These are phyloP conservation scores for Aspergillus haitiensis DNA, from an alignment of 495 filamentous ascomycete species.

Conservation along the genomic window DNA sequence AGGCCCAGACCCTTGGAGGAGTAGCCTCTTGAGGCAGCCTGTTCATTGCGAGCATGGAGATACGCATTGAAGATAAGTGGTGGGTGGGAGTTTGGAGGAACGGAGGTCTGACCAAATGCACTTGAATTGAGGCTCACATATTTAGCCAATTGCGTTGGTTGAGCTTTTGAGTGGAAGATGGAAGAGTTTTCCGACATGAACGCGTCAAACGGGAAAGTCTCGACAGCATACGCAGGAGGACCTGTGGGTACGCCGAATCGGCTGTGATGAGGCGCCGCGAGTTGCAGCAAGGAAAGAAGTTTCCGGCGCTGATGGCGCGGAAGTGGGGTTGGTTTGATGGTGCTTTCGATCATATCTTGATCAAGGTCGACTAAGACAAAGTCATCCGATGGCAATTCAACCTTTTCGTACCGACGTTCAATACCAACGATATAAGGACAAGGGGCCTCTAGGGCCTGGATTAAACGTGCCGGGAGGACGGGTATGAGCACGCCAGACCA, in stretches of 20 bases:
- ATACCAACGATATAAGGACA: slow-evolving; percentile 97
- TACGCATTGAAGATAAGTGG: slow-evolving; percentile 87
- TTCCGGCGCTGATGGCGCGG: slow-evolving; percentile 90
- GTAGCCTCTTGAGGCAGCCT: slow-evolving; percentile 42
- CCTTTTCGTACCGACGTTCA: slow-evolving; percentile 87
- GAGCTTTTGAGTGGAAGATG: slow-evolving; percentile 69
- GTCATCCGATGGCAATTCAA: slow-evolving; percentile 93
- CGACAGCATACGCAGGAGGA: slow-evolving; percentile 89
- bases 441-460: slow-evolving; percentile 89
- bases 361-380: slow-evolving; percentile 95
- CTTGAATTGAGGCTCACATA: slow-evolving; percentile 86
- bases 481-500: slow-evolving; percentile 95
- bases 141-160: slow-evolving; percentile 71
- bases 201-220: slow-evolving; percentile 85
- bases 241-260: slow-evolving; percentile 83
- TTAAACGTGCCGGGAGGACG: slow-evolving; percentile 79
- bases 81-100: slow-evolving; percentile 45
- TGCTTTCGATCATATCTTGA: slow-evolving; percentile 82
- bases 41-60: slow-evolving; percentile 68
- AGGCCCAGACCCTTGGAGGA: slow-evolving; percentile 63
- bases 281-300: slow-evolving; percentile 80
- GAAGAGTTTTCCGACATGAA: slow-evolving; percentile 83
- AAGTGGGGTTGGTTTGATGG: slow-evolving; percentile 66
- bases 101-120: slow-evolving; percentile 70
- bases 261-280: slow-evolving; percentile 86